phyloP scores from a whole-genome alignment of 1,284 basidiomycete species.

The Papiliotrema terrestris region DNA sequence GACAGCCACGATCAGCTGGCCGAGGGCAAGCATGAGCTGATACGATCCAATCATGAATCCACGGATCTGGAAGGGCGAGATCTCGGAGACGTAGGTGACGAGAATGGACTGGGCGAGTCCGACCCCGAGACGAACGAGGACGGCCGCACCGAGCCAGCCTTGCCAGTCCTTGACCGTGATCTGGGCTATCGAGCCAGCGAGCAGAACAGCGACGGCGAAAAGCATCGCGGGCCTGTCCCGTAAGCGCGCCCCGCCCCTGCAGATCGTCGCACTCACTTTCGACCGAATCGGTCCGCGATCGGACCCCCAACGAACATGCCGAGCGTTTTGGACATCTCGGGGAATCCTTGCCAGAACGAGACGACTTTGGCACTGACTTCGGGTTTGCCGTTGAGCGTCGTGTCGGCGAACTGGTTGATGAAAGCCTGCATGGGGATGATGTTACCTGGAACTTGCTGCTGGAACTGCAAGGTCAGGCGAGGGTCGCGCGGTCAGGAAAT shows the following conservation, averaged over 20 bases:
- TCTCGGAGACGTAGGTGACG: constrained; percentile 23
- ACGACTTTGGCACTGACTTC: constrained; percentile 17
- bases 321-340: constrained; percentile 24
- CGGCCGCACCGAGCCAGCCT: constrained; percentile 18
- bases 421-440: constrained; percentile 20
- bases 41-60: constrained; percentile 24
- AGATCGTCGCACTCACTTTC: constrained; percentile 17
- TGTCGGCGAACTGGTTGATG: constrained; percentile 16
- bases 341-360: constrained; percentile 26
- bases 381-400: constrained; percentile 14
- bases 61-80: constrained; percentile 24
- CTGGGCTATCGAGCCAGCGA: constrained; percentile 21
- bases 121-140: constrained; percentile 19
- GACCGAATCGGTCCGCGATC: constrained; percentile 16
- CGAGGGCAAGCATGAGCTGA: constrained; percentile 15
- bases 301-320: constrained; percentile 21
- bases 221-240: constrained; percentile 12
- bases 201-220: constrained; percentile 10
- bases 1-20: constrained; percentile 19
- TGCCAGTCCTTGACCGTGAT: constrained; percentile 19
- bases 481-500: too few species aligned
- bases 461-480: constrained; percentile 17
- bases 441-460: constrained; percentile 26
- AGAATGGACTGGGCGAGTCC: constrained; percentile 23
- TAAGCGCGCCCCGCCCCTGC: not conserved